phyloP scores from a whole-genome alignment of 148 eudicot species.

The Vaccinium myrtillus region DNA sequence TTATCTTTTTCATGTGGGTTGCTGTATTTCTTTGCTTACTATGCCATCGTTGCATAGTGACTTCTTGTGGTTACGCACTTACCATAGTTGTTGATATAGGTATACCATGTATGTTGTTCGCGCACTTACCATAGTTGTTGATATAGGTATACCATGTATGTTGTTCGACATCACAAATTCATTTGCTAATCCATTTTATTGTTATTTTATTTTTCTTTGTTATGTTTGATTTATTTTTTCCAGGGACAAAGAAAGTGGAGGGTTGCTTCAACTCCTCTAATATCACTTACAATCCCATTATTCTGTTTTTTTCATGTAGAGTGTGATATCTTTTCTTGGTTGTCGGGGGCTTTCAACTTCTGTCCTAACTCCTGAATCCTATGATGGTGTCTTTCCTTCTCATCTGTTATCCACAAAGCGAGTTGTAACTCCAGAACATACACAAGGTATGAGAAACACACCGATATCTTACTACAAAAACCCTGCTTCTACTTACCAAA shows the following conservation, averaged over 20 bases:
- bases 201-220: background rate
- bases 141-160: background rate
- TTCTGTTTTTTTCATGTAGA: slow-evolving; percentile 24
- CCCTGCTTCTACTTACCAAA: background rate
- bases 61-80: background rate
- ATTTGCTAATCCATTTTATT: background rate
- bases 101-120: background rate
- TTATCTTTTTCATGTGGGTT: background rate
- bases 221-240: background rate
- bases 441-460: slow-evolving; percentile 47
- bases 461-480: background rate
- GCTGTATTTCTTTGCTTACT: background rate
- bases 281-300: background rate
- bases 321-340: slow-evolving; percentile 27
- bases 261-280: background rate
- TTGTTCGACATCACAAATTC: background rate
- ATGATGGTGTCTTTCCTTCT: slow-evolving; percentile 62
- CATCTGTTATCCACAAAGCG: slow-evolving; percentile 49
- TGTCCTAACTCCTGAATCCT: slow-evolving; percentile 58
- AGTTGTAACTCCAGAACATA: slow-evolving; percentile 47
- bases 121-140: background rate
- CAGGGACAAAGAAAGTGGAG: background rate
- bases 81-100: background rate
- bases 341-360: slow-evolving; percentile 57
- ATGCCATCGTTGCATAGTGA: background rate